Evolutionary conservation across 1,284 basidiomycete genomes (phyloP), one percentile per base, ranked within the genome.

Genomic region (Ustilago esculenta): DNA sequence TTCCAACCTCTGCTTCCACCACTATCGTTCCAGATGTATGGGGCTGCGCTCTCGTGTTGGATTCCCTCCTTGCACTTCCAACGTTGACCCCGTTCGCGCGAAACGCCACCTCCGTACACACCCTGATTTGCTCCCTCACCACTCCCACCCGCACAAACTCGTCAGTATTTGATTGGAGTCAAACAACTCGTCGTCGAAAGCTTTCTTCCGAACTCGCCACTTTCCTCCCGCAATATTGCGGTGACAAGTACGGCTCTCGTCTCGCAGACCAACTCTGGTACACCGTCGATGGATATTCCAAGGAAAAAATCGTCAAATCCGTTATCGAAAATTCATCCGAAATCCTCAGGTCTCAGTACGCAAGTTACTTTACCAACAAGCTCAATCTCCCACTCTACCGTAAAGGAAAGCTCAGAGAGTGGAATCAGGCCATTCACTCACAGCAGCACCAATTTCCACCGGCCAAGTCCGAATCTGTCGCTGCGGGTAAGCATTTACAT

Each of bases 231-330:
- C 30, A 37, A 1, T 55, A 72, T 10, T 68, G 71, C 18, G 72
- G 74, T 14, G 80, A 77, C 50, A 75, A 74, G 35, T 80, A 68
- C 55, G 79, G 79, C 15, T 72, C 67, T n/a, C 73, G 80, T 4
- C 69, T 81, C 1, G 76, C 78, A 2, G 79, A 81, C 27, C 47
- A 67, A 2, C 35, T 75, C 1, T 81, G 79, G 77, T 55, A 55
- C 34, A 35, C 40, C 5, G 57, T 73, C 7, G 80, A 81, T 47
- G 71, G 68, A 2, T 81, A 47, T 14, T 34, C 48, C 5, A 58
- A 64, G 29, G 54, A 70, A 15, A 78, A 76, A 30, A 61, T 77
- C 20, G 73, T 58, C 6, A 53, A 57, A n/a, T 25, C 36, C 1
- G 60, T 50, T 6, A 42, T 73, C 2, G 36, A 49, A n/a, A 32